Evolutionary conservation across 2,329 filamentous ascomycete species (phyloP).

Genomic region (Fusarium floridanum): DNA sequence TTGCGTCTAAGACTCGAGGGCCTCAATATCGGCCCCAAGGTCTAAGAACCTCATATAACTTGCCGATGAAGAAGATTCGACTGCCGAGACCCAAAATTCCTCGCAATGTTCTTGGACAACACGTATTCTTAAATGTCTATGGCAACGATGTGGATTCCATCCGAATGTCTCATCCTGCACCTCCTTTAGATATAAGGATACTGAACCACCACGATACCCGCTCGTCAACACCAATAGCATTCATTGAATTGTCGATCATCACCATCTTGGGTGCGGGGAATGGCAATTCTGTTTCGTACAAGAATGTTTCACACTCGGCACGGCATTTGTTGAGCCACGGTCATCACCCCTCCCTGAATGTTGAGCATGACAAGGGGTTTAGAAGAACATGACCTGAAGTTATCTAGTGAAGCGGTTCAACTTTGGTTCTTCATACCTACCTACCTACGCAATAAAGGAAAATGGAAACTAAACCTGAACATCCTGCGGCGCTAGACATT

Average conservation of each 20-base stretch:
- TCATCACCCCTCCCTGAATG: not conserved
- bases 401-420: not conserved
- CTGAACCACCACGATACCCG: not conserved
- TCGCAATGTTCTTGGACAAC: not conserved
- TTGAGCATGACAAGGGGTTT: not conserved
- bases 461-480: not conserved
- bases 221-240: not conserved
- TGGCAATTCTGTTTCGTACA: not conserved
- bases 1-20: too few species aligned
- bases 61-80: not conserved
- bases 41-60: too few species aligned
- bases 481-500: conserved; percentile 46
- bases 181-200: not conserved
- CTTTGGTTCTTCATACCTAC: not conserved
- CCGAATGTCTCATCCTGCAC: not conserved
- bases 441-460: not conserved
- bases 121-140: not conserved
- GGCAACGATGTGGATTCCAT: not conserved
- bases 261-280: not conserved
- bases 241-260: not conserved
- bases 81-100: not conserved
- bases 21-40: too few species aligned
- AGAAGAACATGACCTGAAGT: not conserved
- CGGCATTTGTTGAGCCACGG: not conserved
- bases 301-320: not conserved